Evolutionary conservation across 495 filamentous ascomycete species (phyloP).

Genomic region (Recurvomyces mirabilis): DNA sequence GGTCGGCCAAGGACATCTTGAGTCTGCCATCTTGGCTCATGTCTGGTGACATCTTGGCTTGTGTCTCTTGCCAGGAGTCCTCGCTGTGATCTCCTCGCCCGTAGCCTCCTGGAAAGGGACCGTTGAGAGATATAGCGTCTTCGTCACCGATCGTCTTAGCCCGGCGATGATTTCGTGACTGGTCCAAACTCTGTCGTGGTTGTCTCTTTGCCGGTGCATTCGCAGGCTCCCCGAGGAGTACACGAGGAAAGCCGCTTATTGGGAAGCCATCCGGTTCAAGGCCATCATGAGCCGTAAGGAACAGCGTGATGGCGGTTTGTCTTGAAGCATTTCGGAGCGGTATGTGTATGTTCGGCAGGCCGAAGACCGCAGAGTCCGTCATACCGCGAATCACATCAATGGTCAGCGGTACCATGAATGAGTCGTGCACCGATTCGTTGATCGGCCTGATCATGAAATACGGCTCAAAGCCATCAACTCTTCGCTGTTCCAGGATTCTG

Average conservation of each 20-base stretch:
- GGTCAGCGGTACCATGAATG: constrained; percentile 9
- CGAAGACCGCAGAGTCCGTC: constrained; percentile 13
- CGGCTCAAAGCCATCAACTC: constrained; percentile 9
- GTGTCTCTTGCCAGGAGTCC: constrained; percentile 15
- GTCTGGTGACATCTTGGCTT: constrained; percentile 9
- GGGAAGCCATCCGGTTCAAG: constrained; percentile 19
- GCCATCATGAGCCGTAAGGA: constrained; percentile 15
- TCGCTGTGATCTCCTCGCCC: no score
- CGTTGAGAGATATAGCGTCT: constrained; percentile 15
- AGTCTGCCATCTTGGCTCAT: not conserved
- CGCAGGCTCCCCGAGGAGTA: constrained; percentile 8
- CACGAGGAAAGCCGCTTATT: constrained; percentile 18
- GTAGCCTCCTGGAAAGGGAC: no score
- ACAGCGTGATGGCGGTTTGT: constrained; percentile 8
- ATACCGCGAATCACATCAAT: constrained; percentile 12
- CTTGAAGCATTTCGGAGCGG: constrained; percentile 14
- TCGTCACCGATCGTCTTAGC: not conserved
- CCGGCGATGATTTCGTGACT: constrained; percentile 5
- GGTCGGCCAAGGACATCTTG: constrained; percentile 17
- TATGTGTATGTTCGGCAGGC: constrained; percentile 14
- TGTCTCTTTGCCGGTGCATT: not conserved
- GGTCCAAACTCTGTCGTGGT: constrained; percentile 3
- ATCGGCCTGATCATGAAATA: constrained; percentile 16
- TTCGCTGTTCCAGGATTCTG: constrained; percentile 15
- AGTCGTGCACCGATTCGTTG: not conserved